A percentile compares a stretch with the other conserved stretches of the same genome.
phyloP scores from a whole-genome alignment of 768 basidiomycete genomes.

The Phanerochaete carnosa region DNA sequence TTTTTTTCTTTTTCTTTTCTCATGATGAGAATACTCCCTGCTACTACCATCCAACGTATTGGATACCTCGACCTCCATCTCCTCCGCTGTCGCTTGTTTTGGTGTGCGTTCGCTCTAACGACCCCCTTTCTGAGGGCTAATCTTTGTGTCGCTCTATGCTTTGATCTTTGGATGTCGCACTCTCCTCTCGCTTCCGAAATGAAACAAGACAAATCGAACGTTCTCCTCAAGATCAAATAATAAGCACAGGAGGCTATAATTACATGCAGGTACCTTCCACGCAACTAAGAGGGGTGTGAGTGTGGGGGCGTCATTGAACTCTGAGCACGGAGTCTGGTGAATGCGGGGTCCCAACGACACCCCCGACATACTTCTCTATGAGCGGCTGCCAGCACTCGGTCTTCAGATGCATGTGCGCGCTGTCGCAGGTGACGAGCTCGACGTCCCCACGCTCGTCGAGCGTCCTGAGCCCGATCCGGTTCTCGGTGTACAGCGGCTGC shows the following conservation, averaged over 20 bases:
- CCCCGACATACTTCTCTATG: conserved; percentile 27
- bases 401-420: conserved; percentile 72
- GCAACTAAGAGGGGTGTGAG: neutral
- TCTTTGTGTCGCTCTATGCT: neutral
- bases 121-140: neutral
- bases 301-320: neutral
- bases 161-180: neutral
- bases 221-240: neutral
- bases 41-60: neutral
- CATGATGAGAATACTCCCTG: neutral
- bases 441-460: conserved; percentile 68
- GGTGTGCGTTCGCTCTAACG: neutral
- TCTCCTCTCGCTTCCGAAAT: neutral
- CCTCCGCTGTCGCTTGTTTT: conserved; percentile 1
- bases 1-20: neutral
- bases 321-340: neutral
- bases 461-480: conserved; percentile 76
- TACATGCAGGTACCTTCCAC: neutral
- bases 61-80: neutral
- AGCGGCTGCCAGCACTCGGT: conserved; percentile 30
- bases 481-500: conserved; percentile 71
- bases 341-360: neutral
- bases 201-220: neutral
- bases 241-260: neutral
- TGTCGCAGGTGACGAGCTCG: conserved; percentile 58